Conservation (phyloP, 2,329 filamentous ascomycete genomes). For the Tolypocladium nubicola region DNA sequence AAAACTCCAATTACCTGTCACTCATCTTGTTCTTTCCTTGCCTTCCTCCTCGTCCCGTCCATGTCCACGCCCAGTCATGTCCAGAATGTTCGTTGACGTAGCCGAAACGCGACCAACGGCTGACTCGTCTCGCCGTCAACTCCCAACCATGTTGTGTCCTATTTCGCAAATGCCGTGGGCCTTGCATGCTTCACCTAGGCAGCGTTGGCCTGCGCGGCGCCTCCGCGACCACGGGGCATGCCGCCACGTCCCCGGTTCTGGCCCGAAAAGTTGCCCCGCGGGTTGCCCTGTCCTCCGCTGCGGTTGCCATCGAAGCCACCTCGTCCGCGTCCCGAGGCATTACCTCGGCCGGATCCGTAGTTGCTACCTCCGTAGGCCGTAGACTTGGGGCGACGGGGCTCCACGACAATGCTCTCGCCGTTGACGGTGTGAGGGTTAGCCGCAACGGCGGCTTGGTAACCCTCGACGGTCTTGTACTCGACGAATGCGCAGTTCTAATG, state of each 20-base stretch:
- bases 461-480: constrained; percentile 74
- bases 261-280: constrained; percentile 62
- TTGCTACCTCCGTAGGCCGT: constrained; percentile 60
- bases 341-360: constrained; percentile 52
- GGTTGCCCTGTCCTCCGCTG: constrained; percentile 46
- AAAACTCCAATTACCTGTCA: constrained; percentile 16
- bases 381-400: constrained; percentile 75
- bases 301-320: constrained; percentile 52
- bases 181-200: constrained; percentile 24
- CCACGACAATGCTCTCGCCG: constrained; percentile 73
- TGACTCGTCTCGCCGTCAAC: not conserved
- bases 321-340: constrained; percentile 51
- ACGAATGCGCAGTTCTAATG: constrained; percentile 89
- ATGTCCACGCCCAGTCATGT: not conserved
- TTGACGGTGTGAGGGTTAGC: constrained; percentile 82
- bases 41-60: not conserved
- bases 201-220: constrained; percentile 38
- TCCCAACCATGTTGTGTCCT: not conserved
- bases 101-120: not conserved
- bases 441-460: constrained; percentile 71
- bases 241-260: constrained; percentile 56
- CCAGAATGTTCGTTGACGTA: not conserved
- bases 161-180: not conserved
- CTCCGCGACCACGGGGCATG: constrained; percentile 53
- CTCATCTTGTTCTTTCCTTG: not conserved